Evolutionary conservation across 768 basidiomycete genomes (phyloP).

Genomic region (Tricholomella constricta): DNA sequence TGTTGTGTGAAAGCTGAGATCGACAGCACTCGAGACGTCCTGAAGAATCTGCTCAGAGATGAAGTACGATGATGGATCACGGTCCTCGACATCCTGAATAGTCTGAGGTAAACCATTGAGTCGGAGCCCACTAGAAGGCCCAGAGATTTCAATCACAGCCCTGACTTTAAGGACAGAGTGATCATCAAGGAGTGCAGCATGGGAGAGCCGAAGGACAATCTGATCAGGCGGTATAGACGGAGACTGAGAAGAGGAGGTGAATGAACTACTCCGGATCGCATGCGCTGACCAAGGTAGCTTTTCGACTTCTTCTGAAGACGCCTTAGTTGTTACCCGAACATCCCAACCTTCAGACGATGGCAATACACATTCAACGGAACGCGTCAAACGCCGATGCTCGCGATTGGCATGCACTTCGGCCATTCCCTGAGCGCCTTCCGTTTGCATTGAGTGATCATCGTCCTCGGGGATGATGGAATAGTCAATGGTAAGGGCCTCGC

Average conservation of each 20-base stretch:
- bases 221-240: constrained; percentile 43
- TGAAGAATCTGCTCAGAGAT: constrained; percentile 67
- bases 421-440: constrained; percentile 45
- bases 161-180: constrained; percentile 82
- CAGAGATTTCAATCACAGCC: constrained; percentile 78
- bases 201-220: constrained; percentile 67
- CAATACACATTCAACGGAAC: constrained; percentile 81
- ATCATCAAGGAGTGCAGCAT: constrained; percentile 68
- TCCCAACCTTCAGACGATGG: constrained; percentile 85
- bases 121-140: constrained; percentile 73
- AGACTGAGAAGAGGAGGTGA: constrained; percentile 30
- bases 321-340: constrained; percentile 74
- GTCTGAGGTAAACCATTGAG: constrained; percentile 83
- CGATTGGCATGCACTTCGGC: constrained; percentile 66
- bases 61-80: constrained; percentile 61
- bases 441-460: constrained; percentile 44
- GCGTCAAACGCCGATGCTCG: constrained; percentile 68
- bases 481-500: constrained; percentile 81
- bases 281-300: constrained; percentile 72
- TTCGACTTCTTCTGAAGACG: constrained; percentile 72
- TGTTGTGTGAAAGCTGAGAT: constrained; percentile 65
- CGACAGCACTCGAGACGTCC: constrained; percentile 70
- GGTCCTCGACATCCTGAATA: constrained; percentile 65
- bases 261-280: constrained; percentile 51
- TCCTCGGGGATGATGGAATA: constrained; percentile 83